phyloP scores from a whole-genome alignment of 306 rosid species.

The Trifolium fragiferum region DNA sequence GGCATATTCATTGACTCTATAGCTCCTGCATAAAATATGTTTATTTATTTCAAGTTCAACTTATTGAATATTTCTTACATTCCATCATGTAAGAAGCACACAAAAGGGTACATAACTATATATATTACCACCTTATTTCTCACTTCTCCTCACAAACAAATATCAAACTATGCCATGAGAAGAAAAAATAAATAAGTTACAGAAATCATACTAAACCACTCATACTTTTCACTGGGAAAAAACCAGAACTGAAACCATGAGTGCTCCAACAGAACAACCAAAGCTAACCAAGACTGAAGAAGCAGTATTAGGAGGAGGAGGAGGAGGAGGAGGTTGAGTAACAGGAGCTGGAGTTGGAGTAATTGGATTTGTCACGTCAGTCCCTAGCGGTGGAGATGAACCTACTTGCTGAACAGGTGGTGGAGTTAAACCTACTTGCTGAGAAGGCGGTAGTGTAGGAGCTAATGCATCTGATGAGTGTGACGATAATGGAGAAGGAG shows the following conservation, averaged over 20 bases:
- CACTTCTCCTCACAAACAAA: constrained; percentile 40
- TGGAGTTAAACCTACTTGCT: constrained; percentile 29
- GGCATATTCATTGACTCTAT: no score
- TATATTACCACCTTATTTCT: constrained; percentile 40
- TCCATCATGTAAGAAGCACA: constrained; percentile 38
- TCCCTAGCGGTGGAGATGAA: constrained; percentile 38
- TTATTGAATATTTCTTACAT: constrained; percentile 38
- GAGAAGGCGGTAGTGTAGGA: constrained; percentile 48
- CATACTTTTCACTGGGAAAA: constrained; percentile 44
- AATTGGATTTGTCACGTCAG: constrained; percentile 44
- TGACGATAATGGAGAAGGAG: constrained; percentile 57
- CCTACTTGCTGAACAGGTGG: constrained; percentile 23
- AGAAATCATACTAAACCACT: constrained; percentile 30
- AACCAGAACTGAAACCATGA: constrained; percentile 59
- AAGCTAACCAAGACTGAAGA: constrained; percentile 54
- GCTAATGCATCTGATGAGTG: constrained; percentile 15
- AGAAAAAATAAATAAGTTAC: background rate
- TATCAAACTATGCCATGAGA: constrained; percentile 33
- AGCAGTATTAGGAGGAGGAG: constrained; percentile 65
- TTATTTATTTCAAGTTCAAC: constrained; percentile 8
- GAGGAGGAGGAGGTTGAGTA: constrained; percentile 60
- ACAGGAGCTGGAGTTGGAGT: constrained; percentile 58
- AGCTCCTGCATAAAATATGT: no score
- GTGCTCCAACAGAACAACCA: constrained; percentile 67
- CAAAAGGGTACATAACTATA: constrained; percentile 28